A percentile compares a stretch with the other conserved stretches of the same genome.
Evolutionary conservation across 306 rosid species (phyloP).

Genomic region (Gynostemma pentaphyllum): DNA sequence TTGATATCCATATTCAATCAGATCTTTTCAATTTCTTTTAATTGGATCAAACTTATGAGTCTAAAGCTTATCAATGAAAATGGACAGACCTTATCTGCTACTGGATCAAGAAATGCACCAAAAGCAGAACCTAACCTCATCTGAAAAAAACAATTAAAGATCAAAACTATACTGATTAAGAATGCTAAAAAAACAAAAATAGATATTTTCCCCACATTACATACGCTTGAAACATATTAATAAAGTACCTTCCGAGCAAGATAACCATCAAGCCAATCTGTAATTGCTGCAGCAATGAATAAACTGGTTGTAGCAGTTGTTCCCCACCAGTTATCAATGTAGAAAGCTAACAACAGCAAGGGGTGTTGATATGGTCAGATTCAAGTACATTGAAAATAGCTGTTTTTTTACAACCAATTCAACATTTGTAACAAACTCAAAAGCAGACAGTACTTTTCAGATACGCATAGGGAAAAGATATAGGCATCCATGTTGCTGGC

Average conservation of each 20-base stretch:
- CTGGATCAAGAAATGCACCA: conserved; percentile 98
- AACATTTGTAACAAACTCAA: background rate
- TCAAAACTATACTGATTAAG: background rate
- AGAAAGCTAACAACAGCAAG: conserved; percentile 46
- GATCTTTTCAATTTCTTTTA: background rate
- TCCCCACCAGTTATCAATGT: conserved; percentile 71
- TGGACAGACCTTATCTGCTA: conserved; percentile 88
- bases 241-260: conserved; percentile 73
- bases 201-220: background rate
- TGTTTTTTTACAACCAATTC: background rate
- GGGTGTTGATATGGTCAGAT: background rate
- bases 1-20: background rate
- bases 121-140: conserved; percentile 83
- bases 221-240: background rate
- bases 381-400: background rate
- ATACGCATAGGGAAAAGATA: background rate
- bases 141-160: conserved; percentile 28
- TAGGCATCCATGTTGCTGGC: background rate
- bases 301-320: conserved; percentile 70
- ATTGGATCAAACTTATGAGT: conserved; percentile 6
- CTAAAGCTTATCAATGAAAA: background rate
- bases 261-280: conserved; percentile 99
- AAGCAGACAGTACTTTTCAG: background rate
- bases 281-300: conserved; percentile 67
- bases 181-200: background rate